A percentile compares a stretch with the other conserved stretches of the same genome.
Conservation (phyloP, 495 filamentous ascomycete species). For the Daldinia grandis region DNA sequence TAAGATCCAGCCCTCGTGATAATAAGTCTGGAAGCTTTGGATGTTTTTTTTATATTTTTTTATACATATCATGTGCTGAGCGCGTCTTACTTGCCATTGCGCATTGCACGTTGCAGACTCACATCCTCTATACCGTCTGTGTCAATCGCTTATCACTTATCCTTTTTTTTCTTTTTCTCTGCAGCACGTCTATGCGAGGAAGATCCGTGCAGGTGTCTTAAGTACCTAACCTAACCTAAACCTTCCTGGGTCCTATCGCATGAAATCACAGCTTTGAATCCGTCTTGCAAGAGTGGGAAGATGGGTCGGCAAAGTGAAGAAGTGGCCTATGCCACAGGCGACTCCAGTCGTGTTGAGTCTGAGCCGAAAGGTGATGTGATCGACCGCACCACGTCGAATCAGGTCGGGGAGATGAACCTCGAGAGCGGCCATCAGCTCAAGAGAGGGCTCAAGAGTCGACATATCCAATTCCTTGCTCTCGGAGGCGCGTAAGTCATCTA, state of each 20-base stretch:
- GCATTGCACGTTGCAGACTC: background rate
- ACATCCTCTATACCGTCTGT: background rate
- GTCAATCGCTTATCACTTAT: no score
- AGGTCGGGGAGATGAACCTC: slow-evolving; percentile 62
- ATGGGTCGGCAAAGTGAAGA: slow-evolving; percentile 16
- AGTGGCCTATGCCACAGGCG: slow-evolving; percentile 17
- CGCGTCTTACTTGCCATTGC: slow-evolving; percentile 6
- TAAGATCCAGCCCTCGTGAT: slow-evolving; percentile 12
- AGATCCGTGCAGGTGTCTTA: background rate
- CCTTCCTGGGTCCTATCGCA: background rate
- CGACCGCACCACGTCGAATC: slow-evolving; percentile 55
- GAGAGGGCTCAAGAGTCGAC: slow-evolving; percentile 71
- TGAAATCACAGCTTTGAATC: background rate
- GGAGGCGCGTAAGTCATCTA: slow-evolving; percentile 65
- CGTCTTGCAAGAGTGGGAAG: background rate
- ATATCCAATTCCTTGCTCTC: slow-evolving; percentile 77
- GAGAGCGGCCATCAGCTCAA: slow-evolving; percentile 62
- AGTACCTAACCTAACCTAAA: no score
- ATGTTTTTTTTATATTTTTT: background rate
- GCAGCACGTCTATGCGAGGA: no score
- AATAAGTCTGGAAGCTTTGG: background rate
- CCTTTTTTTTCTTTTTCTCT: background rate
- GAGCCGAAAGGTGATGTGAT: slow-evolving; percentile 58
- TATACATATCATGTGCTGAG: background rate
- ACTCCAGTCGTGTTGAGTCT: slow-evolving; percentile 33